phyloP scores from a whole-genome alignment of 1,139 yeast genomes.

The Geotrichum aggregatum region DNA sequence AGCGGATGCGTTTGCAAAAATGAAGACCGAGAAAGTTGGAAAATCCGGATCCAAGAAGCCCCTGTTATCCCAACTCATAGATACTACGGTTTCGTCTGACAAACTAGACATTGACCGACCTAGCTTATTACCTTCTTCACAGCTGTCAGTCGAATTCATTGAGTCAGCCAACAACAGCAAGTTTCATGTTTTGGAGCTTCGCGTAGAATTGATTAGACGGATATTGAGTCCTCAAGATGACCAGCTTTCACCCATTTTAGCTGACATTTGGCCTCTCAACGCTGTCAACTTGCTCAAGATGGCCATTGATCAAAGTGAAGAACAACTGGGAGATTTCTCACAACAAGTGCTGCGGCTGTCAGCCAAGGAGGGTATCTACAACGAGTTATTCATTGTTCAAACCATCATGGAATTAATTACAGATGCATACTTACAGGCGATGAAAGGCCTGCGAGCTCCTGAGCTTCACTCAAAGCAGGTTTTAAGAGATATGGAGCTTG shows the following conservation, averaged over 20 bases:
- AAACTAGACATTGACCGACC: conserved; percentile 29
- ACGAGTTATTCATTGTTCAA: conserved; percentile 28
- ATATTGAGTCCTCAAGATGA: conserved; percentile 37
- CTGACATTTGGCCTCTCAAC: conserved; percentile 30
- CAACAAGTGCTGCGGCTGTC: conserved; percentile 10
- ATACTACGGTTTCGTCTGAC: conserved; percentile 23
- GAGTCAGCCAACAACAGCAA: conserved; percentile 35
- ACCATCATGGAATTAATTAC: conserved; percentile 56
- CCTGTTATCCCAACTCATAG: conserved; percentile 43
- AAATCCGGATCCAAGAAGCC: conserved; percentile 23
- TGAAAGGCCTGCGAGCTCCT: conserved; percentile 21
- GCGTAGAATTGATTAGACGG: conserved; percentile 36
- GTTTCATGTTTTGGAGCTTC: conserved; percentile 48
- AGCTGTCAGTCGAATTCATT: conserved; percentile 37
- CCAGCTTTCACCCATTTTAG: conserved; percentile 22
- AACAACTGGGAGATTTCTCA: conserved; percentile 20
- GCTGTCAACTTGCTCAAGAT: conserved; percentile 26
- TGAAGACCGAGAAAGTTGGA: conserved; percentile 16
- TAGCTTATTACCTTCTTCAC: conserved; percentile 23
- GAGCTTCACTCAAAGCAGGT: conserved; percentile 19
- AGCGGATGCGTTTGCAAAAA: conserved; percentile 29
- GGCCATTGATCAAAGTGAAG: conserved; percentile 27
- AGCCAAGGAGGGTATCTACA: neutral
- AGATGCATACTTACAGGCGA: conserved; percentile 41
- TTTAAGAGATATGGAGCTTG: conserved; percentile 19